Conservation (phyloP, 345 rosid genomes). For the Pugionium dolabratum region DNA sequence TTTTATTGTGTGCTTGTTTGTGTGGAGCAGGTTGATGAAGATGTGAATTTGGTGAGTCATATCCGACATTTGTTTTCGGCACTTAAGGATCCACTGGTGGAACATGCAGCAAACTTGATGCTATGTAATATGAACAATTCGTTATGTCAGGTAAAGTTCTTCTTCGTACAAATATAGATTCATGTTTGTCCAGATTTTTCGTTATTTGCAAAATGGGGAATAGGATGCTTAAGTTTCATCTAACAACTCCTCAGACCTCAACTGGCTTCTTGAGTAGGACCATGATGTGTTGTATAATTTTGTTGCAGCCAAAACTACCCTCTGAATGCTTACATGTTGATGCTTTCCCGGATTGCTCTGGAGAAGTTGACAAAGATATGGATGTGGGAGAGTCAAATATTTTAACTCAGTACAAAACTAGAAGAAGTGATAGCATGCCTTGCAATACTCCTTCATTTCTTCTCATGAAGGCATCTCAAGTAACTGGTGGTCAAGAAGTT, state of each 20-base stretch:
- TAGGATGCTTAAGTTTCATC: constrained; percentile 21
- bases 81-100: constrained; percentile 56
- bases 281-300: constrained; percentile 25
- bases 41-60: constrained; percentile 60
- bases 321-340: constrained; percentile 45
- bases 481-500: constrained; percentile 44
- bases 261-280: constrained; percentile 21
- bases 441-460: constrained; percentile 40
- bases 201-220: constrained; percentile 13
- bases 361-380: constrained; percentile 47
- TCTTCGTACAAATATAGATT: constrained; percentile 7
- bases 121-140: constrained; percentile 50
- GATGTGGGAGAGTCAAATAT: constrained; percentile 41
- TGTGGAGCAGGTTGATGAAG: constrained; percentile 67
- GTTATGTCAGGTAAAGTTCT: constrained; percentile 51
- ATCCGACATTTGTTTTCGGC: constrained; percentile 62
- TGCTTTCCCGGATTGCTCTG: constrained; percentile 43
- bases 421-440: constrained; percentile 37
- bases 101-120: constrained; percentile 46
- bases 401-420: constrained; percentile 37
- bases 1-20: constrained; percentile 31
- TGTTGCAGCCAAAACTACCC: constrained; percentile 56
- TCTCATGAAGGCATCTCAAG: constrained; percentile 41
- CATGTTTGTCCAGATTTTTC: constrained; percentile 1
- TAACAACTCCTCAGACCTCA: constrained; percentile 10